Conservation (phyloP, 78 protist genomes). For the Speleostelium caveatum region DNA sequence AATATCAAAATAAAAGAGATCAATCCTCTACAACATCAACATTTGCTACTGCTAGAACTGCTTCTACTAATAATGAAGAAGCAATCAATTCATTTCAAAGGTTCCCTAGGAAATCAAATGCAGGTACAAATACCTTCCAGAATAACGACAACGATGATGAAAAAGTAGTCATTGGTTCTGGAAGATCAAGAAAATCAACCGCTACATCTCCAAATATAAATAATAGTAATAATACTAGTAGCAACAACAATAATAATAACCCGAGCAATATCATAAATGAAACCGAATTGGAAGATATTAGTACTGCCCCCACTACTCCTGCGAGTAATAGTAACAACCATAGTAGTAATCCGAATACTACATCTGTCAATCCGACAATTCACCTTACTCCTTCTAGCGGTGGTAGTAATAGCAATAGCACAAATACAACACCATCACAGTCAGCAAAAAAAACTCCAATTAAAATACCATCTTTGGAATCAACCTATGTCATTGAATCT, state of each 20-base stretch:
- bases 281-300: too few relatives aligned
- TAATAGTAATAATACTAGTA: neutral
- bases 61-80: neutral
- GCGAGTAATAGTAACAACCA: neutral
- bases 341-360: too few relatives aligned
- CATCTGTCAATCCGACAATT: neutral
- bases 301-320: neutral
- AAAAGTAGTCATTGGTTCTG: constrained; percentile 58
- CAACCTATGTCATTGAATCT: constrained; percentile 40
- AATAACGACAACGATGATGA: constrained; percentile 8
- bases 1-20: constrained; percentile 51
- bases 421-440: neutral
- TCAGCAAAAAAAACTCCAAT: neutral
- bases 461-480: neutral
- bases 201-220: neutral
- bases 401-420: neutral
- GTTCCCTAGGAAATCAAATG: constrained; percentile 19
- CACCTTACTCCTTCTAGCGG: neutral
- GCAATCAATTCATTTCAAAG: constrained; percentile 24
- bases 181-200: constrained; percentile 52
- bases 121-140: neutral
- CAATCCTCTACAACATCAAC: neutral
- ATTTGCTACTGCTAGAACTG: neutral
- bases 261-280: neutral
- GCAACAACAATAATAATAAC: neutral